These are phyloP conservation scores for Middelhovenomyces tepae DNA, from an alignment of 805 yeast genomes.

Conservation along the genomic window DNA sequence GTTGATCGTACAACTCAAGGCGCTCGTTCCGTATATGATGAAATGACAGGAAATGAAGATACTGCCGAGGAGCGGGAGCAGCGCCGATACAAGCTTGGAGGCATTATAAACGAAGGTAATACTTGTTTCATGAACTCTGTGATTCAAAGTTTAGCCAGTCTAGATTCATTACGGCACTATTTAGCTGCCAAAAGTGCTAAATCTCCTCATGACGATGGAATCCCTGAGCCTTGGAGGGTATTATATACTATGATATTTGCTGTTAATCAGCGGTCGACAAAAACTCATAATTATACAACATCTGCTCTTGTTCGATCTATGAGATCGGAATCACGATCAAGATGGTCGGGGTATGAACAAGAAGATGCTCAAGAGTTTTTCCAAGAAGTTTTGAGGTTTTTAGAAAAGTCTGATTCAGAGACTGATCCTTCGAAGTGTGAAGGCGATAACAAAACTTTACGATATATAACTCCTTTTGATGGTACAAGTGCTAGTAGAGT, in stretches of 20 bases:
- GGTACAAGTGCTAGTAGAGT: slow-evolving; percentile 83
- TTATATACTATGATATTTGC: background rate
- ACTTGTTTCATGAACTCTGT: slow-evolving; percentile 94
- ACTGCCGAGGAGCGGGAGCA: slow-evolving; percentile 18
- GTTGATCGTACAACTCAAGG: slow-evolving; percentile 2
- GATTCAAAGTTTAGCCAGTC: slow-evolving; percentile 71
- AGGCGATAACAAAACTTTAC: slow-evolving; percentile 2
- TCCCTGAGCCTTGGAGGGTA: no score
- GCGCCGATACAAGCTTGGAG: slow-evolving; percentile 48
- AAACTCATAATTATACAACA: slow-evolving; percentile 23
- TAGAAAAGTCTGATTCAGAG: slow-evolving; percentile 22
- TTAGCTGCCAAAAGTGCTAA: slow-evolving; percentile 22
- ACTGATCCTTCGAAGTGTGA: background rate
- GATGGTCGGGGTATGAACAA: slow-evolving; percentile 79
- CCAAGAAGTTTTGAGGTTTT: slow-evolving; percentile 39
- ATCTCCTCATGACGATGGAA: slow-evolving; percentile 4
- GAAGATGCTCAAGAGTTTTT: slow-evolving; percentile 97
- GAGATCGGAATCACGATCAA: slow-evolving; percentile 37
- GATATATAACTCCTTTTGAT: slow-evolving; percentile 75
- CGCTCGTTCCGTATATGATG: slow-evolving; percentile 4
- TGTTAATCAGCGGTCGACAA: slow-evolving; percentile 22
- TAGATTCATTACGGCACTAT: slow-evolving; percentile 49
- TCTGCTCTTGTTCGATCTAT: slow-evolving; percentile 15
- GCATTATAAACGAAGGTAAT: slow-evolving; percentile 82
- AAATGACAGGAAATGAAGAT: slow-evolving; percentile 8